Evolutionary conservation across 441 rosid species (phyloP).

Genomic region (Biscutella auriculata): DNA sequence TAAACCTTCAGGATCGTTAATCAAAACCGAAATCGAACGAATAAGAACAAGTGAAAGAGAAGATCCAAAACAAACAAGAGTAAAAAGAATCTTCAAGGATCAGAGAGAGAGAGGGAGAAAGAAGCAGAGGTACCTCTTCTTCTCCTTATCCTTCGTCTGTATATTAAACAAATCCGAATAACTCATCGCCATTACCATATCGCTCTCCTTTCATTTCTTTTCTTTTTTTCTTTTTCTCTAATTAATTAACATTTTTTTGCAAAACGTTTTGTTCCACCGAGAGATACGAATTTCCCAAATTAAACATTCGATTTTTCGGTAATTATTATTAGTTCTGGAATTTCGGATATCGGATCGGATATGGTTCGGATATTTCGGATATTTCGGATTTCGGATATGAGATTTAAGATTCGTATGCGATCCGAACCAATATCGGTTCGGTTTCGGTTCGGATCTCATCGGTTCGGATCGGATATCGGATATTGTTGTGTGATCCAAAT

Average conservation of each 20-base stretch:
- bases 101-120: neutral
- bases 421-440: too few species aligned
- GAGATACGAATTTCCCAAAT: neutral
- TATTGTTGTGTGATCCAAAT: too few species aligned
- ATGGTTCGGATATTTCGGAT: too few species aligned
- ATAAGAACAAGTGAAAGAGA: neutral
- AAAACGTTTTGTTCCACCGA: neutral
- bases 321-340: too few species aligned
- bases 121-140: slow-evolving; percentile 4
- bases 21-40: neutral
- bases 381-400: too few species aligned
- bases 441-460: too few species aligned
- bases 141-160: slow-evolving; percentile 17
- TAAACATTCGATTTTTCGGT: too few species aligned
- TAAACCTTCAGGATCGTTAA: slow-evolving; percentile 6
- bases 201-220: neutral
- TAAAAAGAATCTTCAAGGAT: neutral
- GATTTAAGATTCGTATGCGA: too few species aligned
- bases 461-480: too few species aligned
- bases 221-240: neutral
- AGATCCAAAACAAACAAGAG: neutral
- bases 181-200: slow-evolving; percentile 18
- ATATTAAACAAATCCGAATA: slow-evolving; percentile 20
- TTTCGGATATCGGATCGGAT: too few species aligned
- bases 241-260: neutral